These are phyloP conservation scores for Oidiodendron maius DNA, from an alignment of 495 filamentous ascomycete genomes.

Conservation along the genomic window DNA sequence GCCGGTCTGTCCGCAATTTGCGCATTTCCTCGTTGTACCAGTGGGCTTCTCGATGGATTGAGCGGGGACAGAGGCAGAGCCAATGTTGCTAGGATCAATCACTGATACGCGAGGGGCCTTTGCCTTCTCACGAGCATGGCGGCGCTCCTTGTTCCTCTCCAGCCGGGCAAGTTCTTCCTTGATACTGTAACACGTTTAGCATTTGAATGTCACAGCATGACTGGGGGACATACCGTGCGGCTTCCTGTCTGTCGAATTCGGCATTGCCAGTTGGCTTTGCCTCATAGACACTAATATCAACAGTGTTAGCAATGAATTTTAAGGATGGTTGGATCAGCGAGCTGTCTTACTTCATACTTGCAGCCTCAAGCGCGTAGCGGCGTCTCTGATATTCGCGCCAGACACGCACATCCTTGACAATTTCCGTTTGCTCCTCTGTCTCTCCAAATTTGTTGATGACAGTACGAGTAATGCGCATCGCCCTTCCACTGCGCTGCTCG, in stretches of 20 bases:
- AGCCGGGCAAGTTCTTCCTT: slow-evolving; percentile 74
- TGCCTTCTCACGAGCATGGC: slow-evolving; percentile 84
- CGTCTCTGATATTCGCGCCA: slow-evolving; percentile 46
- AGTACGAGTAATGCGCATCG: slow-evolving; percentile 66
- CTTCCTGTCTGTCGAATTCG: slow-evolving; percentile 49
- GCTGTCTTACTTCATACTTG: slow-evolving; percentile 51
- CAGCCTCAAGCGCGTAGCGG: slow-evolving; percentile 49
- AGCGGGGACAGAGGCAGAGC: slow-evolving; percentile 31
- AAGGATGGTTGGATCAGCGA: slow-evolving; percentile 3
- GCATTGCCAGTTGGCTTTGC: slow-evolving; percentile 65
- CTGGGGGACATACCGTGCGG: slow-evolving; percentile 42
- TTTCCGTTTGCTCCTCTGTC: slow-evolving; percentile 34
- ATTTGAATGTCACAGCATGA: slow-evolving; percentile 4
- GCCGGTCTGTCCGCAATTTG: slow-evolving; percentile 90
- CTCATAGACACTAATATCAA: slow-evolving; percentile 36
- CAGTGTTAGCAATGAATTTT: slow-evolving; percentile 17
- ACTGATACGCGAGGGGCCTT: slow-evolving; percentile 51
- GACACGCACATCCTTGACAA: slow-evolving; percentile 30
- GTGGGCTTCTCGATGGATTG: slow-evolving; percentile 39
- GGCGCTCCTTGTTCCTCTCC: slow-evolving; percentile 84
- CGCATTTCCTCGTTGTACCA: slow-evolving; percentile 87
- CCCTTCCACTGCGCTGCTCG: slow-evolving; percentile 37
- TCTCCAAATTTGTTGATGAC: slow-evolving; percentile 58
- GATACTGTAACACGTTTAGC: slow-evolving; percentile 41
- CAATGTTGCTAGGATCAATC: slow-evolving; percentile 37